Conservation (phyloP, 2,329 filamentous ascomycete species). For the Diaporthe sp. region DNA sequence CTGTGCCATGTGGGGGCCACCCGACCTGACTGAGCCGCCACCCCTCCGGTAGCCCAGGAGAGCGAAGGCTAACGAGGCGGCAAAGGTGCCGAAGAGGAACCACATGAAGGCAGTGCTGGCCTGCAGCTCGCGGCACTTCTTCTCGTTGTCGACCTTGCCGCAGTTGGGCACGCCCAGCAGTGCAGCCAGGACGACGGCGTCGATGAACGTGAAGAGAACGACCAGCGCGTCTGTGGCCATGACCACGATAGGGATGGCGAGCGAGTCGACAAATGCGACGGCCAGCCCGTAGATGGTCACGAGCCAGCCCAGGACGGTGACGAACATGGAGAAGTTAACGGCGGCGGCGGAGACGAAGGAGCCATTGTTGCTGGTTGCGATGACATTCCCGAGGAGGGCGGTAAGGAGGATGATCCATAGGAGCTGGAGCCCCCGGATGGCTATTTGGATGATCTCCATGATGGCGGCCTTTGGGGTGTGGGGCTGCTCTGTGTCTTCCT, state of each 20-base stretch:
- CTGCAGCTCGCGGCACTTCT: constrained; percentile 81
- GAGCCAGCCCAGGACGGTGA: constrained; percentile 75
- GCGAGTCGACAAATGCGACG: constrained; percentile 64
- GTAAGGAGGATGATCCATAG: constrained; percentile 66
- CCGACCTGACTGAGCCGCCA: constrained; percentile 57
- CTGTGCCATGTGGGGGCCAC: constrained; percentile 68
- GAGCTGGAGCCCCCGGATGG: constrained; percentile 63
- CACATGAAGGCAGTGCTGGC: constrained; percentile 82
- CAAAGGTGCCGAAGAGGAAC: constrained; percentile 78
- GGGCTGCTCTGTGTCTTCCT: constrained; percentile 22
- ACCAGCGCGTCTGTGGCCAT: constrained; percentile 70
- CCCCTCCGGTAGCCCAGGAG: constrained; percentile 66
- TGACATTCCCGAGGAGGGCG: constrained; percentile 70
- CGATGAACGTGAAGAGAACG: constrained; percentile 78
- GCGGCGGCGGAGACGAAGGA: constrained; percentile 57
- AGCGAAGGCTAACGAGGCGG: constrained; percentile 67
- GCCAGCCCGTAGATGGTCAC: constrained; percentile 73
- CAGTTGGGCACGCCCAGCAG: constrained; percentile 79
- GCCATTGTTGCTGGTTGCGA: constrained; percentile 61
- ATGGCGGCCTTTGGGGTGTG: constrained; percentile 34
- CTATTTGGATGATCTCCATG: constrained; percentile 58
- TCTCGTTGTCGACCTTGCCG: constrained; percentile 64
- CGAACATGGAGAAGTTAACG: constrained; percentile 78
- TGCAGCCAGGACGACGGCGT: constrained; percentile 77
- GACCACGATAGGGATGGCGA: constrained; percentile 65